Evolutionary conservation across 805 yeast genomes (phyloP).

Genomic region (Maudiozyma turicensis): DNA sequence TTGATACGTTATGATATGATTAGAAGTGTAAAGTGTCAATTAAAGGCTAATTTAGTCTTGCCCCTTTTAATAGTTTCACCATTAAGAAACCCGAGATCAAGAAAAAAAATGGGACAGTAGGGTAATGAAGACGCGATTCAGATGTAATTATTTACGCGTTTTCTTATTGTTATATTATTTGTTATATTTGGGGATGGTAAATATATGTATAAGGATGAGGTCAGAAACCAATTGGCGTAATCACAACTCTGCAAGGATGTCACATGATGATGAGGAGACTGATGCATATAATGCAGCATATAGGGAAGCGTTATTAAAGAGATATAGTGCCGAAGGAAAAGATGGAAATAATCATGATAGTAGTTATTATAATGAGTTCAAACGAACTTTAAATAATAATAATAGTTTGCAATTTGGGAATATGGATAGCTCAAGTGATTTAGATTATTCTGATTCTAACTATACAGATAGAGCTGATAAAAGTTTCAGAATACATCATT

Average conservation of each 20-base stretch:
- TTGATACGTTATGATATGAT: too few relatives aligned
- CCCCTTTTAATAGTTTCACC: background rate
- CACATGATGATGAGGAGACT: background rate
- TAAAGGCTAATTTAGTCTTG: background rate
- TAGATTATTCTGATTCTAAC: slow-evolving; percentile 5
- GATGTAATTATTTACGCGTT: background rate
- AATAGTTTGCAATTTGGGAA: background rate
- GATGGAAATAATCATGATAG: background rate
- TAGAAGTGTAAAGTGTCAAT: background rate
- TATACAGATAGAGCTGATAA: slow-evolving; percentile 5
- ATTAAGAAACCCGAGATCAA: background rate
- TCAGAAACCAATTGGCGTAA: too few relatives aligned
- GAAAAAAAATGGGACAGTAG: background rate
- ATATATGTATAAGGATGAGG: too few relatives aligned
- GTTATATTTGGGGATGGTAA: background rate
- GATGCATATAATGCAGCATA: slow-evolving; percentile 1
- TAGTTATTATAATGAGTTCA: background rate
- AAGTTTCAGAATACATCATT: slow-evolving; percentile 1
- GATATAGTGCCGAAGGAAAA: background rate
- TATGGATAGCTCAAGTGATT: background rate
- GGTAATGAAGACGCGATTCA: background rate
- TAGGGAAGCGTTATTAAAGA: background rate
- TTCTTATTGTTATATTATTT: background rate
- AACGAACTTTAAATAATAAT: background rate
- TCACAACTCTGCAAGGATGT: background rate